Conservation (phyloP, 129 eudicot genomes). For the Tanacetum coccineum region DNA sequence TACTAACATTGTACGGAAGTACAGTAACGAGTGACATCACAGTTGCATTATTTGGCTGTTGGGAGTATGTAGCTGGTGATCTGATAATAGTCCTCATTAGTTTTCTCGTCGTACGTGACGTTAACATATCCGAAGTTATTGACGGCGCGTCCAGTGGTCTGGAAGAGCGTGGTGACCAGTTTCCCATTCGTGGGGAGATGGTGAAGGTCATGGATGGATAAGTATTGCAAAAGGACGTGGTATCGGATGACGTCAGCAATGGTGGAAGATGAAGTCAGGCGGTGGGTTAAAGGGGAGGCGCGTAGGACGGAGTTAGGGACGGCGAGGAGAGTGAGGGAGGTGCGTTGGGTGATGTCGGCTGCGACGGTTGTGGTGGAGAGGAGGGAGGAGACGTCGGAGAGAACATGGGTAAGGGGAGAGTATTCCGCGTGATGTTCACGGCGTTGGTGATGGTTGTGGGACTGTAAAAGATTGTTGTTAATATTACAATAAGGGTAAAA, state of each 20-base stretch:
- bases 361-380: conserved; percentile 58
- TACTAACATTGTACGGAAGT: conserved; percentile 48
- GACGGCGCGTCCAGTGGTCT: conserved; percentile 76
- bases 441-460: conserved; percentile 35
- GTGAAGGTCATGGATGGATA: conserved; percentile 53
- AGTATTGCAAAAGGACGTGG: conserved; percentile 68
- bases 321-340: conserved; percentile 72
- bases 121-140: conserved; percentile 55
- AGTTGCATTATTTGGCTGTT: conserved; percentile 50
- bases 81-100: conserved; percentile 37
- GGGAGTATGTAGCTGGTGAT: conserved; percentile 39
- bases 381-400: conserved; percentile 66
- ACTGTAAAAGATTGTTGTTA: too few species aligned
- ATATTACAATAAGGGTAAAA: conserved; percentile 39
- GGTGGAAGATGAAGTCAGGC: conserved; percentile 28
- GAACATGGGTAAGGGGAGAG: conserved; percentile 62
- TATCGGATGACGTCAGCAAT: conserved; percentile 79
- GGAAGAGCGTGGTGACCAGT: conserved; percentile 71
- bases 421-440: conserved; percentile 60
- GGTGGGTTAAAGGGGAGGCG: conserved; percentile 30
- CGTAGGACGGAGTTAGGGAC: conserved; percentile 74
- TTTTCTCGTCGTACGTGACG: conserved; percentile 34
- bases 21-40: conserved; percentile 33
- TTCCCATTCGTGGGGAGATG: conserved; percentile 48
- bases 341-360: conserved; percentile 51